A percentile compares a stretch with the other conserved stretches of the same genome.
phyloP scores from a whole-genome alignment of 345 rosid species.

The Turnera subulata region DNA sequence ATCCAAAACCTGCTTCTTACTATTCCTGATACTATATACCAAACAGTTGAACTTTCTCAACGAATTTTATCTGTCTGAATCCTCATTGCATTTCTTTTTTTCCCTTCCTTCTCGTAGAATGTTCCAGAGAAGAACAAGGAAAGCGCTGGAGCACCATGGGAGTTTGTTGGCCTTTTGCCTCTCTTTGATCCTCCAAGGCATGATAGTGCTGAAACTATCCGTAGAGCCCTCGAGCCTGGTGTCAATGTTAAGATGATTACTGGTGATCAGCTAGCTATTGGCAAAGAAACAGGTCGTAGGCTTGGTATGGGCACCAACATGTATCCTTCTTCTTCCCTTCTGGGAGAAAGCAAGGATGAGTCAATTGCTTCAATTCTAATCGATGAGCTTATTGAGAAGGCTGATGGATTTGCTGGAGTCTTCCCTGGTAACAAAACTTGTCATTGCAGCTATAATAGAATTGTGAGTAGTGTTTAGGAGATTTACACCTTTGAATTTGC shows the following conservation, averaged over 20 bases:
- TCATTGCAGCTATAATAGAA: neutral
- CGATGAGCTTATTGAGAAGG: conserved; percentile 83
- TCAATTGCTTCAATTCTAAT: conserved; percentile 62
- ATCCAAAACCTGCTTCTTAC: too few species aligned
- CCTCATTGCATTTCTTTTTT: too few species aligned
- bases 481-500: neutral
- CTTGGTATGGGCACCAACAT: conserved; percentile 96
- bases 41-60: neutral
- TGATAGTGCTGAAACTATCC: conserved; percentile 95
- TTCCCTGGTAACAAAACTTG: conserved; percentile 62
- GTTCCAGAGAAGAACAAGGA: conserved; percentile 74
- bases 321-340: conserved; percentile 88
- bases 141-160: conserved; percentile 74
- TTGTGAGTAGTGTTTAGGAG: neutral
- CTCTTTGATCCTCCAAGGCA: conserved; percentile 98
- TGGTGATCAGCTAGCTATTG: conserved; percentile 81
- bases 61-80: neutral
- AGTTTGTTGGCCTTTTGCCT: conserved; percentile 86
- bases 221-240: conserved; percentile 81
- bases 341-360: conserved; percentile 64
- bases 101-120: conserved; percentile 33
- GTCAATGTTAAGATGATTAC: conserved; percentile 98
- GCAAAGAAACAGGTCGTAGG: conserved; percentile 91
- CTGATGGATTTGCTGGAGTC: conserved; percentile 94
- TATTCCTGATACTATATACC: too few species aligned